These are phyloP conservation scores for Neonothopanus nambi DNA, from an alignment of 1,284 basidiomycete genomes.

Conservation along the genomic window DNA sequence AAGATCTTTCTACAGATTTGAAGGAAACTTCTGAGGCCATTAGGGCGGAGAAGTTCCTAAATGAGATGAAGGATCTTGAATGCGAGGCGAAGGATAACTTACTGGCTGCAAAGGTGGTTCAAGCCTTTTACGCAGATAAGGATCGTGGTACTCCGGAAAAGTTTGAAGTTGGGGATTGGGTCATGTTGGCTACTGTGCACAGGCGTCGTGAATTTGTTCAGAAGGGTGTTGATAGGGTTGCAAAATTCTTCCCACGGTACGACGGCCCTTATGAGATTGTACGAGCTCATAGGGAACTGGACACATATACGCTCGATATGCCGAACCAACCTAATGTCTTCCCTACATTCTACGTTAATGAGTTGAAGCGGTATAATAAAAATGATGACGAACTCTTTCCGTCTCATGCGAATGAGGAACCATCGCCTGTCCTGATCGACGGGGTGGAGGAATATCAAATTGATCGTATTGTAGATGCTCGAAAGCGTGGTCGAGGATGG, in stretches of 20 bases:
- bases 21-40: too few species aligned
- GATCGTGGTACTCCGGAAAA: slow-evolving; percentile 6
- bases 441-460: neutral
- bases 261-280: too few species aligned
- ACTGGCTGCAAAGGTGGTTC: slow-evolving; percentile 26
- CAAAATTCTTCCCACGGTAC: too few species aligned
- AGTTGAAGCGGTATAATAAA: slow-evolving; percentile 8
- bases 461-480: slow-evolving; percentile 12
- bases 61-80: slow-evolving; percentile 15
- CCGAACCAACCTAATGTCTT: slow-evolving; percentile 14
- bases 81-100: slow-evolving; percentile 30
- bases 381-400: slow-evolving; percentile 17
- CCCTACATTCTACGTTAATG: too few species aligned
- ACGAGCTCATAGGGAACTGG: neutral
- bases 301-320: slow-evolving; percentile 4
- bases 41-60: slow-evolving; percentile 28
- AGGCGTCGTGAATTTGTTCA: too few species aligned
- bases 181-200: slow-evolving; percentile 30
- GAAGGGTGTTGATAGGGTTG: slow-evolving; percentile 25
- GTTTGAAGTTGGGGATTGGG: slow-evolving; percentile 27
- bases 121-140: slow-evolving; percentile 30
- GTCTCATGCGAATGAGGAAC: too few species aligned
- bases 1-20: too few species aligned
- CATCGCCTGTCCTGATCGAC: too few species aligned
- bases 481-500: slow-evolving; percentile 6